phyloP scores from a whole-genome alignment of 352 stramenopile genomes.

The Plasmopara muralis region DNA sequence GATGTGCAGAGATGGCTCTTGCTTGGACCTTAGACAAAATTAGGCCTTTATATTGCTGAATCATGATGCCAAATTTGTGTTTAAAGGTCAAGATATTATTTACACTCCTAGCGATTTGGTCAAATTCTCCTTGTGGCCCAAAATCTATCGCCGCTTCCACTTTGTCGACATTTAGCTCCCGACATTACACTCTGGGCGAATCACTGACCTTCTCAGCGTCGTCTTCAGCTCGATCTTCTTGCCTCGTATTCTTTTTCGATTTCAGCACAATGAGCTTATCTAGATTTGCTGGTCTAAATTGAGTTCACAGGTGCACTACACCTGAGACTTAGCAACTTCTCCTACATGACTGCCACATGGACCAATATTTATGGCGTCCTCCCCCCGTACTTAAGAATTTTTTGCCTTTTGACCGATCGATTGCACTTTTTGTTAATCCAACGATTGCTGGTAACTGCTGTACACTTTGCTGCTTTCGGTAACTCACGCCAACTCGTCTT shows the following conservation, averaged over 20 bases:
- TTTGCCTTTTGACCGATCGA: background rate
- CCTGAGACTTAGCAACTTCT: background rate
- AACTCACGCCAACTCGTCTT: too few relatives aligned
- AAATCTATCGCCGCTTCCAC: too few relatives aligned
- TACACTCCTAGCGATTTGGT: background rate
- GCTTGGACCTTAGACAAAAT: background rate
- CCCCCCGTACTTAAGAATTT: slow-evolving; percentile 2
- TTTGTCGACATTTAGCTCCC: too few relatives aligned
- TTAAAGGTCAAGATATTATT: background rate
- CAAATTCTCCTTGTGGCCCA: background rate
- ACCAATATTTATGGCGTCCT: background rate
- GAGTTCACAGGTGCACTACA: background rate
- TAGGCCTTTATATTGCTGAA: background rate
- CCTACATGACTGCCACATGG: slow-evolving; percentile 4
- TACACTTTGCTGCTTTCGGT: too few relatives aligned
- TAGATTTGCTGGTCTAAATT: slow-evolving; percentile 2
- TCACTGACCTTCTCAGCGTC: too few relatives aligned
- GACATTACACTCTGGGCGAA: too few relatives aligned
- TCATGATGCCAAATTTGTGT: background rate
- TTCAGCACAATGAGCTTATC: background rate
- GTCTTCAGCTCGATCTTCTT: too few relatives aligned
- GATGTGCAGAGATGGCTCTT: background rate
- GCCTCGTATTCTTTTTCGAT: too few relatives aligned
- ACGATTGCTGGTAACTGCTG: too few relatives aligned
- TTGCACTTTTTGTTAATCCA: too few relatives aligned